A percentile compares a stretch with the other conserved stretches of the same genome.
These are phyloP conservation scores for Metrosideros polymorpha DNA, from an alignment of 441 rosid genomes.

Conservation along the genomic window DNA sequence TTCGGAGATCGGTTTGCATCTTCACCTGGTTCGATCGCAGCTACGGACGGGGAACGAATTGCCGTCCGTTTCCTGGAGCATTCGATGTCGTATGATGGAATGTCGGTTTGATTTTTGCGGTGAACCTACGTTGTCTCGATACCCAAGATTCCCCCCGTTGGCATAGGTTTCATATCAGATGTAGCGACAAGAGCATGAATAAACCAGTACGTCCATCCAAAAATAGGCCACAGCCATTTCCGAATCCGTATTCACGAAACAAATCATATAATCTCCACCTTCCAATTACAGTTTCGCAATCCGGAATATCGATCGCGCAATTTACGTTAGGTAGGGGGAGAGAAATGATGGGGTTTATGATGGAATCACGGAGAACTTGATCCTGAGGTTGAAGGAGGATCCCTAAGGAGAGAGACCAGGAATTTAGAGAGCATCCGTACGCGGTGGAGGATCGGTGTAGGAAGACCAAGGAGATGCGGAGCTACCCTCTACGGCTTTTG, in stretches of 20 bases:
- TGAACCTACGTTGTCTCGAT: background rate
- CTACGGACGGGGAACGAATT: background rate
- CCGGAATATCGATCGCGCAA: background rate
- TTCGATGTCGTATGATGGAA: background rate
- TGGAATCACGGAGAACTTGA: conserved; percentile 75
- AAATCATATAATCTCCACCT: background rate
- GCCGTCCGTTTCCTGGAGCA: background rate
- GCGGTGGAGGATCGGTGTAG: conserved; percentile 44
- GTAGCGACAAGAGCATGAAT: background rate
- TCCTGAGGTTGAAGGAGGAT: conserved; percentile 81
- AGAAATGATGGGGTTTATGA: conserved; percentile 51
- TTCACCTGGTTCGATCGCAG: background rate
- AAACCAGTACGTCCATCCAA: background rate
- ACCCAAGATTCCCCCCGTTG: background rate
- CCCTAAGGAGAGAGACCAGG: conserved; percentile 83
- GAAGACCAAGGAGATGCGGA: conserved; percentile 94
- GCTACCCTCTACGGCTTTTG: conserved; percentile 73
- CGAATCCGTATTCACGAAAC: background rate
- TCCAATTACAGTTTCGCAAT: too few relatives aligned
- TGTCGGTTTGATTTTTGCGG: background rate
- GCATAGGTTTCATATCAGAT: background rate
- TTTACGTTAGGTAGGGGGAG: background rate
- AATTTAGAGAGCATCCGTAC: conserved; percentile 57
- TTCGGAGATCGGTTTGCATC: background rate
- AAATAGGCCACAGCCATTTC: background rate